Evolutionary conservation across 352 stramenopile species (phyloP).

Genomic region (Ophiocytium majus): DNA sequence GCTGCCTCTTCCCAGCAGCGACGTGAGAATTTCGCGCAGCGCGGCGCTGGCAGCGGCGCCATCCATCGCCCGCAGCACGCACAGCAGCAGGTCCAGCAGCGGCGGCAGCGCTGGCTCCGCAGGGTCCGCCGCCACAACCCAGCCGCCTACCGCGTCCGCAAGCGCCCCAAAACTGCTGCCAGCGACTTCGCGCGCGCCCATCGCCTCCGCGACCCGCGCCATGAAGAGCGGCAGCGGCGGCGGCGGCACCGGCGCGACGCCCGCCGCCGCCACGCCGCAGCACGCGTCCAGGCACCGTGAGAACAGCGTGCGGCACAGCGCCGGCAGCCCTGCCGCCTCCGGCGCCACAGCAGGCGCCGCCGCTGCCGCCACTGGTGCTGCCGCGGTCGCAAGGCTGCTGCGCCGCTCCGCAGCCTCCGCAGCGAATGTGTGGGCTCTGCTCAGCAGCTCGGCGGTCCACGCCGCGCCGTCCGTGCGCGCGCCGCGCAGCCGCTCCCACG

Average conservation of each 20-base stretch:
- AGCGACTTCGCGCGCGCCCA: not conserved
- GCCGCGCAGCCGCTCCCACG: not conserved
- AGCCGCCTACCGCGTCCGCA: not conserved
- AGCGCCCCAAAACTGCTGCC: not conserved
- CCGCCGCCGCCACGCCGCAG: no score
- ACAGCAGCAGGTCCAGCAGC: not conserved
- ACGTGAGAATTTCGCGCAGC: not conserved
- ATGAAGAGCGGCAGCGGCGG: not conserved
- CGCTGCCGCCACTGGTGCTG: not conserved
- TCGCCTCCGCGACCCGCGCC: not conserved
- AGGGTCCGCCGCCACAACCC: not conserved
- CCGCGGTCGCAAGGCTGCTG: not conserved
- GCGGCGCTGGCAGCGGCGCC: not conserved
- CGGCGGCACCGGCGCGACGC: not conserved
- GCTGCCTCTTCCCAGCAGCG: not conserved
- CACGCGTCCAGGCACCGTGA: not conserved
- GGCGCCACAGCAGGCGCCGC: no score
- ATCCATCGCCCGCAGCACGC: not conserved
- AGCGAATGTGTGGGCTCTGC: not conserved
- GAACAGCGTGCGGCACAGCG: not conserved
- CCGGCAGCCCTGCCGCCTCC: not conserved
- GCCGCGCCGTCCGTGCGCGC: no score
- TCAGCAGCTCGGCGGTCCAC: not conserved
- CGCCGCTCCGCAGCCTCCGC: not conserved
- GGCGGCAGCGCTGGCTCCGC: not conserved